These are phyloP conservation scores for Cercophora samala DNA, from an alignment of 495 filamentous ascomycete genomes.

Conservation along the genomic window DNA sequence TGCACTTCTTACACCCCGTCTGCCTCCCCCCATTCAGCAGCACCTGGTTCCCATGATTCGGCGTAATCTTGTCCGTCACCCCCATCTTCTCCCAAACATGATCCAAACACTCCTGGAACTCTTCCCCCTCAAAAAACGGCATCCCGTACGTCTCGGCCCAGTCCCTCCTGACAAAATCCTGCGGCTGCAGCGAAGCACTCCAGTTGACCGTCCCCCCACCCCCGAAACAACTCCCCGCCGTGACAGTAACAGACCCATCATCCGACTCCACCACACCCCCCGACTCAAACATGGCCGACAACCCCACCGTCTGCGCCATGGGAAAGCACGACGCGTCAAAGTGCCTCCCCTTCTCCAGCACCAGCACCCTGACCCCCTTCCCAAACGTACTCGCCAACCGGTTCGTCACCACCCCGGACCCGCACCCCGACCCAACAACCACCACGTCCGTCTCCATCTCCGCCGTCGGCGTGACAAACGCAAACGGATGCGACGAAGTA, in stretches of 20 bases:
- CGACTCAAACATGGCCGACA: conserved; percentile 76
- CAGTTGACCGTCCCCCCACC: conserved; percentile 88
- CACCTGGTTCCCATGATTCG: conserved; percentile 65
- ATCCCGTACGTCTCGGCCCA: conserved; percentile 69
- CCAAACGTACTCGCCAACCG: conserved; percentile 62
- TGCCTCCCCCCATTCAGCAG: conserved; percentile 73
- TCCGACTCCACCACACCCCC: conserved; percentile 54
- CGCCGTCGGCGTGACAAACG: conserved; percentile 50
- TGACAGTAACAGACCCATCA: conserved; percentile 58
- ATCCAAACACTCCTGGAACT: conserved; percentile 75
- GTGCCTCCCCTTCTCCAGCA: conserved; percentile 67
- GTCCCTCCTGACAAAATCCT: conserved; percentile 74
- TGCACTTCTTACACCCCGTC: conserved; percentile 64
- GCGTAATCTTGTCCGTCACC: conserved; percentile 58
- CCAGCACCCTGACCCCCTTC: conserved; percentile 65
- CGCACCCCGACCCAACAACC: conserved; percentile 82
- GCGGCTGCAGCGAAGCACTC: conserved; percentile 79
- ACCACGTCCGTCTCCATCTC: conserved; percentile 76
- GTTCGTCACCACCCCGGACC: conserved; percentile 80
- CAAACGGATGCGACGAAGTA: conserved; percentile 42
- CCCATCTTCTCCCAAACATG: conserved; percentile 64
- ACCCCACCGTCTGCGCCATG: conserved; percentile 46
- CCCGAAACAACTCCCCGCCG: conserved; percentile 76
- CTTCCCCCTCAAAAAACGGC: conserved; percentile 70
- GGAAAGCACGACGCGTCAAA: conserved; percentile 58